Conservation (phyloP, 2,329 filamentous ascomycete genomes). For the Colletotrichum lini region DNA sequence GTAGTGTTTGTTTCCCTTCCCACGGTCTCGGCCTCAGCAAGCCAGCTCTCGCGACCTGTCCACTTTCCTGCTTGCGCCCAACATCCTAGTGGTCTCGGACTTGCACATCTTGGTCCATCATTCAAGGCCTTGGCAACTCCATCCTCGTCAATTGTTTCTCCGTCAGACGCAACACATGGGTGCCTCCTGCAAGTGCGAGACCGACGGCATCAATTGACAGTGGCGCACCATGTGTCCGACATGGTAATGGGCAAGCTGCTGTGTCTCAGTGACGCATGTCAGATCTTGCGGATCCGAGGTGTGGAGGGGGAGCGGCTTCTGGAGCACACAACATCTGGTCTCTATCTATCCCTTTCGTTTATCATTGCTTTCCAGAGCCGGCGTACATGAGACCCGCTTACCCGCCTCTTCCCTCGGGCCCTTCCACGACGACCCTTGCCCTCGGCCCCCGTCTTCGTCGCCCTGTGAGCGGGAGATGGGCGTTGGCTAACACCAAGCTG, state of each 20-base stretch:
- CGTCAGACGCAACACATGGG: constrained; percentile 15
- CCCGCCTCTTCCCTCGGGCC: no score
- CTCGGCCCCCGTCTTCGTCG: constrained; percentile 3
- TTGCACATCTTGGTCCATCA: constrained; percentile 16
- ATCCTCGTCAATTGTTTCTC: neutral
- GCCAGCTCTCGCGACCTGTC: neutral
- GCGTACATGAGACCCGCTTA: constrained; percentile 1
- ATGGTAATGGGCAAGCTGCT: constrained; percentile 12
- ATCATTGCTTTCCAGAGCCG: constrained; percentile 28
- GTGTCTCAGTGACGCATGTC: constrained; percentile 35
- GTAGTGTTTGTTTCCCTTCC: constrained; percentile 30
- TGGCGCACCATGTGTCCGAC: constrained; percentile 1
- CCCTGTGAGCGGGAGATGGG: constrained; percentile 27
- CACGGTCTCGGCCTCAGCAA: constrained; percentile 25
- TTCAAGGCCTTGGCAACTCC: constrained; percentile 10
- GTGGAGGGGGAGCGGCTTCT: neutral
- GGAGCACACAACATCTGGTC: neutral
- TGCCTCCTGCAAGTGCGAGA: neutral
- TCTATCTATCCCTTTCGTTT: constrained; percentile 27
- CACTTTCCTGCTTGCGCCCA: neutral
- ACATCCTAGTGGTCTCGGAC: constrained; percentile 14
- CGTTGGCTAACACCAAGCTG: constrained; percentile 26
- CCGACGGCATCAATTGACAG: neutral
- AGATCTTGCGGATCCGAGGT: constrained; percentile 24
- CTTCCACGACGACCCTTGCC: neutral